Evolutionary conservation across 2,329 filamentous ascomycete species (phyloP).

Genomic region (Phaeosphaeria sp.): DNA sequence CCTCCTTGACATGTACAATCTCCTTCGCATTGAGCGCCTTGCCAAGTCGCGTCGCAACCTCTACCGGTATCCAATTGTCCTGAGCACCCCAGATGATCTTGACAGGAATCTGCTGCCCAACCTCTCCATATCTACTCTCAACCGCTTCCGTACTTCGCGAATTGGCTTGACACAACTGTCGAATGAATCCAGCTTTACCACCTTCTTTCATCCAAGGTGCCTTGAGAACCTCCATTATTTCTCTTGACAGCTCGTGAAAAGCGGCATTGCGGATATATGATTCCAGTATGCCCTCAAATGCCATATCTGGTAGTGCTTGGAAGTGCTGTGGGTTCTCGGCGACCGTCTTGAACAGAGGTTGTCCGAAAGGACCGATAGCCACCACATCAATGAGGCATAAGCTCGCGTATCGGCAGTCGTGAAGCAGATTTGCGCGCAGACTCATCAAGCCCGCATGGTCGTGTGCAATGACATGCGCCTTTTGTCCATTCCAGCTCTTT

Average conservation of each 20-base stretch:
- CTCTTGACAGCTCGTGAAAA: constrained; percentile 6
- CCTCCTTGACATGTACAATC: constrained; percentile 17
- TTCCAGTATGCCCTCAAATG: constrained; percentile 25
- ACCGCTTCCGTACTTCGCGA: constrained; percentile 22
- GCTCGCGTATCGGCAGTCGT: constrained; percentile 21
- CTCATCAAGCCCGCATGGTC: constrained; percentile 30
- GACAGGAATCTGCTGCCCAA: constrained; percentile 17
- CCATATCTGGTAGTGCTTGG: constrained; percentile 20
- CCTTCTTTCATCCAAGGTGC: constrained; percentile 19
- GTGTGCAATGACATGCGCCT: constrained; percentile 26
- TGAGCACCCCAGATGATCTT: constrained; percentile 28
- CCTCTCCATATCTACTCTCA: constrained; percentile 21
- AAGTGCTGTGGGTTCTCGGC: constrained; percentile 19
- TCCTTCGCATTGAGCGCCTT: constrained; percentile 18
- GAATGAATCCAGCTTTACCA: constrained; percentile 23
- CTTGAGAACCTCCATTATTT: constrained; percentile 18
- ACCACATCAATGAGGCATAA: constrained; percentile 28
- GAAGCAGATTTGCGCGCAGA: constrained; percentile 23
- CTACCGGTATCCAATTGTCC: constrained; percentile 23
- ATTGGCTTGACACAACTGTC: constrained; percentile 29
- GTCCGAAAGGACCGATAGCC: constrained; percentile 28
- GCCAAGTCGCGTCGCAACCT: constrained; percentile 18
- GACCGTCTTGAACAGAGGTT: constrained; percentile 22
- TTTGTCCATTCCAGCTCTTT: constrained; percentile 4
- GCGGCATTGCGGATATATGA: constrained; percentile 27